Conservation (phyloP, 73 alveolate genomes). For the Uronychia binucleata region DNA sequence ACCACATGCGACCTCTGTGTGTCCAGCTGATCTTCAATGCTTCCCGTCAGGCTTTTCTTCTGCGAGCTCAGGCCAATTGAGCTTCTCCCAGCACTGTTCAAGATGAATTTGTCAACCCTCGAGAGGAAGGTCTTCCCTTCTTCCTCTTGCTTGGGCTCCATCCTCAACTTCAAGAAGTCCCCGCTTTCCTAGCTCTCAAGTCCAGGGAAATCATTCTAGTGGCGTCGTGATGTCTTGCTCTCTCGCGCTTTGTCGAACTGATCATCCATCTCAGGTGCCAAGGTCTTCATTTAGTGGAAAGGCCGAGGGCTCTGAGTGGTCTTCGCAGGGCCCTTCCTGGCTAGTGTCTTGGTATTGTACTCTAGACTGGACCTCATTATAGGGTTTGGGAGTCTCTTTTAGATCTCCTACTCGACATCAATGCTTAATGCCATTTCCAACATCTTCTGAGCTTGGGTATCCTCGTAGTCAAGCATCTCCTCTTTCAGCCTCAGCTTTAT, state of each 20-base stretch:
- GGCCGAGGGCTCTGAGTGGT: background rate
- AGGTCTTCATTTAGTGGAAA: background rate
- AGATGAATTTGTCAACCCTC: background rate
- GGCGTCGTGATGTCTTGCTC: background rate
- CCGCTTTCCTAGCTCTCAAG: no score
- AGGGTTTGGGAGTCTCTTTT: background rate
- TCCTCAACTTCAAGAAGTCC: background rate
- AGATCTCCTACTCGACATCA: background rate
- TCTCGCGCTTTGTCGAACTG: background rate
- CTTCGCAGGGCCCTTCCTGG: background rate
- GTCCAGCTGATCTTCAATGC: background rate
- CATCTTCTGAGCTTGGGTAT: background rate
- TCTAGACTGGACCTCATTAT: background rate
- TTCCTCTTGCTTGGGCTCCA: background rate
- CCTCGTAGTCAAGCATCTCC: background rate
- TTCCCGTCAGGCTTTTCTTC: no score
- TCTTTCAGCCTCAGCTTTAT: background rate
- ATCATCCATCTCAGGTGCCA: no score
- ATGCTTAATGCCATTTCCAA: background rate
- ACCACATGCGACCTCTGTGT: background rate
- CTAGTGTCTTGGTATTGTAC: background rate
- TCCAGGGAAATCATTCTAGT: background rate
- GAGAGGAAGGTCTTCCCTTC: background rate
- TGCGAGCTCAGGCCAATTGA: background rate
- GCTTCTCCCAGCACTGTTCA: background rate